Conservation (phyloP, 140 eudicot genomes). For the Ambrosia hybrid region DNA sequence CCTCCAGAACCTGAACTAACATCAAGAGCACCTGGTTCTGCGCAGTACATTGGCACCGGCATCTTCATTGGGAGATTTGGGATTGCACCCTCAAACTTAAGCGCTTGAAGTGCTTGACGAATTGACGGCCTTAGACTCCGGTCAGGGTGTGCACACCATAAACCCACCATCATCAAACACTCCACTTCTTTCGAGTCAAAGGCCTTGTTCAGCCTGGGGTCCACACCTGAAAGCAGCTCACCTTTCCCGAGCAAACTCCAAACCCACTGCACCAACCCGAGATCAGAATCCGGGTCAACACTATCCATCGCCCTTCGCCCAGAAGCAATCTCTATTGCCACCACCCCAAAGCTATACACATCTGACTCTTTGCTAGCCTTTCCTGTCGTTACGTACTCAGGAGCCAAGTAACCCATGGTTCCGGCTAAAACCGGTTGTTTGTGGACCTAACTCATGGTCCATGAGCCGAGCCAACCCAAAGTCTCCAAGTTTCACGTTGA, state of each 20-base stretch:
- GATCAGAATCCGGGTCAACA: conserved; percentile 23
- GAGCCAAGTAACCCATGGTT: conserved; percentile 61
- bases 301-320: conserved; percentile 38
- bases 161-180: conserved; percentile 58
- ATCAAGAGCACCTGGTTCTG: conserved; percentile 24
- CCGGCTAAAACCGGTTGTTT: conserved; percentile 57
- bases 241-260: conserved; percentile 49
- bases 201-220: conserved; percentile 24
- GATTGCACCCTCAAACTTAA: conserved; percentile 39
- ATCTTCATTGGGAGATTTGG: conserved; percentile 42
- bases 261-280: conserved; percentile 44
- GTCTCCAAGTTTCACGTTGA: conserved; percentile 64
- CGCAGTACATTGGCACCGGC: conserved; percentile 38
- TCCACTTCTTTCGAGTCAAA: conserved; percentile 41
- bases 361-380: conserved; percentile 62
- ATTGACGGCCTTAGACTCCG: conserved; percentile 43
- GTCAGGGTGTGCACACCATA: conserved; percentile 59
- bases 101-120: conserved; percentile 45
- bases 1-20: conserved; percentile 27
- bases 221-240: conserved; percentile 35
- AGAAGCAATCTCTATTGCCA: conserved; percentile 47
- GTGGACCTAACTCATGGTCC: conserved; percentile 53
- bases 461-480: conserved; percentile 58
- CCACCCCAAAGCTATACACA: conserved; percentile 61
- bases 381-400: conserved; percentile 50